Evolutionary conservation across 352 stramenopile species (phyloP).

Genomic region (Globisporangium recalcitrans): DNA sequence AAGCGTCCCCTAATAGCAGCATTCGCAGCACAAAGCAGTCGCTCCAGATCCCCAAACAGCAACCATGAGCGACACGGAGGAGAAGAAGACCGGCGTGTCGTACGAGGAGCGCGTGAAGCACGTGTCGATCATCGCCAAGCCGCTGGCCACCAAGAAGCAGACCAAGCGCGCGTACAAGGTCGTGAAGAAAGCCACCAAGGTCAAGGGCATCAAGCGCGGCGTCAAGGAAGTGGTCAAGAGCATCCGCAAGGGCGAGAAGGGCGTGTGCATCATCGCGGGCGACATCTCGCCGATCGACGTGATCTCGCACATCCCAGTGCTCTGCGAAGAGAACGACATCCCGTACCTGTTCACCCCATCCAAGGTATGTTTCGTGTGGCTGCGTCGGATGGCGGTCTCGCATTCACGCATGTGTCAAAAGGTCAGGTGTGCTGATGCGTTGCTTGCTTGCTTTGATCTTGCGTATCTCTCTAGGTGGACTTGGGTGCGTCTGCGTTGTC

Average conservation of each 20-base stretch:
- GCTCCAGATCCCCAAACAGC: background rate
- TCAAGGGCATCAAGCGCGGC: constrained; percentile 96
- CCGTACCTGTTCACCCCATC: constrained; percentile 98
- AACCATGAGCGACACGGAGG: constrained; percentile 67
- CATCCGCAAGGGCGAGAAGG: constrained; percentile 96
- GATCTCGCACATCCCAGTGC: constrained; percentile 98
- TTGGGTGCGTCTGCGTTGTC: constrained; percentile 95
- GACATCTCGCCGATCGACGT: constrained; percentile 99
- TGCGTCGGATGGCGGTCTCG: background rate
- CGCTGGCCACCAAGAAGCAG: constrained; percentile 97
- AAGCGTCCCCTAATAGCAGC: constrained; percentile 6
- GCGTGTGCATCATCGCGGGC: constrained; percentile 97
- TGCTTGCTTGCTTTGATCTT: constrained; percentile 14
- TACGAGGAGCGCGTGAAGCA: constrained; percentile 88
- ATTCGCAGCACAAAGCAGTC: background rate
- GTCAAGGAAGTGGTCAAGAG: constrained; percentile 99
- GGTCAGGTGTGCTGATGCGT: background rate
- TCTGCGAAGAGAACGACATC: constrained; percentile 98
- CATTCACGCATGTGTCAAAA: background rate
- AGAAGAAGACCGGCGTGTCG: constrained; percentile 44
- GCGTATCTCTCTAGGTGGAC: constrained; percentile 50
- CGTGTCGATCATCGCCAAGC: constrained; percentile 92
- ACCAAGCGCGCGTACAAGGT: constrained; percentile 93
- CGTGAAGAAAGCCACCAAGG: constrained; percentile 93
- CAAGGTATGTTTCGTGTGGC: constrained; percentile 69